phyloP scores from a whole-genome alignment of 257 asterid genomes.

The Capsicum rhomboideum region DNA sequence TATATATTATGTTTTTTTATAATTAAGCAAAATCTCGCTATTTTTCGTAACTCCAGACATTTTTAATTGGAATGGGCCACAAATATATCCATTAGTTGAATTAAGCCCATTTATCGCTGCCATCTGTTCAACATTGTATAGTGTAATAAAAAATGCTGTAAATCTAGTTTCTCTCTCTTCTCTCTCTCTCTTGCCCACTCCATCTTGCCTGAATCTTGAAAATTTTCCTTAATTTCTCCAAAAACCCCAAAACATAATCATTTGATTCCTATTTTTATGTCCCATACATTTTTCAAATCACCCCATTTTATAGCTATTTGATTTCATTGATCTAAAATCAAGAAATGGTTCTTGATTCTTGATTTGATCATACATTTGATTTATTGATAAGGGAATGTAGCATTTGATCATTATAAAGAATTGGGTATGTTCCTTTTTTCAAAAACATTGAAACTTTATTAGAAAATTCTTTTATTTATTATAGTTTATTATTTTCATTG shows the following conservation, averaged over 20 bases:
- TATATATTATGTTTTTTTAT: background rate
- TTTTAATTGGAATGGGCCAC: background rate
- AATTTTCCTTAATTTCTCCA: background rate
- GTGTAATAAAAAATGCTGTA: background rate
- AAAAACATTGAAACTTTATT: background rate
- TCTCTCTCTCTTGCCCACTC: background rate
- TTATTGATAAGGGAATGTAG: constrained; percentile 13
- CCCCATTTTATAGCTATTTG: background rate
- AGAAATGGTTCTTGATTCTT: constrained; percentile 14
- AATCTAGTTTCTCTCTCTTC: background rate
- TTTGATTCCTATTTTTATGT: background rate
- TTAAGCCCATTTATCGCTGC: background rate
- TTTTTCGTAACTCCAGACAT: background rate
- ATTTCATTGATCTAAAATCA: constrained; percentile 24
- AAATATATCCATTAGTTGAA: background rate
- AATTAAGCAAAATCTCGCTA: background rate
- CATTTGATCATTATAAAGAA: constrained; percentile 13
- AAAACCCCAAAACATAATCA: background rate
- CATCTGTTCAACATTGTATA: background rate
- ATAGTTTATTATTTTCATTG: no score
- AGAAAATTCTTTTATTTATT: background rate
- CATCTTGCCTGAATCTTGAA: background rate
- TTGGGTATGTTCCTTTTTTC: background rate
- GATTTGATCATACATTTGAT: constrained; percentile 25
- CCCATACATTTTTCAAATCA: background rate